Base-by-base conservation (phyloP, 1,139 yeast genomes). In the Sugiyamaella japonica region DNA sequence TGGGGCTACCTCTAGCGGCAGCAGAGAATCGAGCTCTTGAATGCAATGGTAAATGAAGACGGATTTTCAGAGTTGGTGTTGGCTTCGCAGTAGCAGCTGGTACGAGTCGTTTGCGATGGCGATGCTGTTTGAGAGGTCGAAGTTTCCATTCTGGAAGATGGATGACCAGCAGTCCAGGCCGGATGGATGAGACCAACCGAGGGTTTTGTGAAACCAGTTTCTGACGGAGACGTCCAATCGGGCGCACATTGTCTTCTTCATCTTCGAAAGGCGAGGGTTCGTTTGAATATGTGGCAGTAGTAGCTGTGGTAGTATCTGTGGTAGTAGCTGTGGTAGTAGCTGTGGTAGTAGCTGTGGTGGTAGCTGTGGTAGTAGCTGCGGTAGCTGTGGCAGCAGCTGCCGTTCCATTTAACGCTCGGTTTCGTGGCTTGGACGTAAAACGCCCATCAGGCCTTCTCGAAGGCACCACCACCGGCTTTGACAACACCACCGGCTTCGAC, bases 141-240 rank as follows among this genome's bases (percentile, higher is more conserved):
- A 47, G 45, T 13, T 41, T 37, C 55, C 51, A 39, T 20, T 38
- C 41, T 23, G 48, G 51, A 28, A 52, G 55, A 15, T 25, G 49
- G 36, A 50, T 43, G 10, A 46, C 48, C 10, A 50, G 38, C 28
- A 47, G 17, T 13, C 49, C 49, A 4, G 32, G 49, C 20, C 41
- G 10, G 7, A 45, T 25, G 3, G 40, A 13, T 7, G 49, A 20
- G 7, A 45, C 40, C 17, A 45, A 29, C 7, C 17, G 17, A 6
- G 32, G 8, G 2, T 5, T 7, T 9, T 31, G 16, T 31, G 28
- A 16, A 5, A 34, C 16, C 9, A 32, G 38, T 25, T 40, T 23
- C 29, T 45, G 45, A 9, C 55, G 41, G 28, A 44, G 32, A 5
- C 50, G 37, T 7, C 41, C 29, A 25, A 46, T 28, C 12, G 48